Base-by-base conservation (phyloP, 2,329 filamentous ascomycete species). In the Cladosporium sp. region DNA sequence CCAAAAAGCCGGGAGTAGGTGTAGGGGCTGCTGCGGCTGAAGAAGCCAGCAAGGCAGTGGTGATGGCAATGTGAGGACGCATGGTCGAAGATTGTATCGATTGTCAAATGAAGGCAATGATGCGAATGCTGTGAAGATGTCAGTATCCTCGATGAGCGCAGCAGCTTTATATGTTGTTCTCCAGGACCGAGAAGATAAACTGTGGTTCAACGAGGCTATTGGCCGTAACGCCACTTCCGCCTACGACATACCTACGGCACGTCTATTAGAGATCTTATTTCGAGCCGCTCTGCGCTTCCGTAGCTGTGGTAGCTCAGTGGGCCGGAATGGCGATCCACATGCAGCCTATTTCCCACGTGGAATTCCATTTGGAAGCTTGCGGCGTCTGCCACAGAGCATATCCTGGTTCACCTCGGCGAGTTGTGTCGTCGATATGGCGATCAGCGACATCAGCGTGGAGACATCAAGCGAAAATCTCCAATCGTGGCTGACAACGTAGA, bases 1-100 rank as follows among this genome's bases (percentile, higher is more conserved):
- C 28, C 5, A 65, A 5, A 12, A 65, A 51, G 8, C 54, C 62
- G 34, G 60, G 60, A n/a, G 44, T 62, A 11, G 61, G 61, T 10
- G 62, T 57, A 4, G 62, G 51, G 26, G 62, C 62, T 18, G 62
- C 62, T 21, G 55, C 44, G 15, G 60, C 60, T 4, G 60, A 57
- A 24, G 47, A 54, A 24, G 49, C 60, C 30, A 64, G 21, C 47
- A 64, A 18, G 24, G 60, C 60, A 32, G 60, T 34, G 47, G 60
- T 54, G 30, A 64, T 21, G 32, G 60, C 60, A 11, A 41, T 34
- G 4, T 44, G 44, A 49, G 49, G 21, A 64, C 60, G 60, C 60
- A 64, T 64, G 59, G 34, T 38, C 15, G 30, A 28, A 52, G 49
- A 15, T 26, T 18, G n/a, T 51, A 49, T 18, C 21, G 28, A 18